Evolutionary conservation across 768 basidiomycete species (phyloP), one percentile per base, ranked within the genome.

Genomic region (Amanita muscaria): DNA sequence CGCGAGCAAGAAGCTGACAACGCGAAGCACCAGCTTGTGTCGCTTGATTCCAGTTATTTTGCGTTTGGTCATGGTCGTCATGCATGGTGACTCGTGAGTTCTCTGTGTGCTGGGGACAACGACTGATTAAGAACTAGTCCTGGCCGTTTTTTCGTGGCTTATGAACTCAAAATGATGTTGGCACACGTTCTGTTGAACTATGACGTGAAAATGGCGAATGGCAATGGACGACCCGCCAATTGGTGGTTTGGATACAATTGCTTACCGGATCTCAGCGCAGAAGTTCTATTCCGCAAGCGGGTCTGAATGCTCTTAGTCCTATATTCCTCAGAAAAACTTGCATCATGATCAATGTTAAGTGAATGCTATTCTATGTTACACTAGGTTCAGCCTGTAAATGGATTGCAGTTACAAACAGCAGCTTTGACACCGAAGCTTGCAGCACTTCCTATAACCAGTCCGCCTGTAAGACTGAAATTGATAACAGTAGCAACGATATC

Each of bases 401-500:
- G 85, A 56, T 87, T 84, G 55, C 85, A 88, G 27, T 65, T 56
- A 61, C 83, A 89, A 5, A 87, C 69, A 5, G 72, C 66, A 5
- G 70, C 76, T 51, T 80, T 69, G 8, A 93, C 87, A 2, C 69
- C 85, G 60, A 96, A 94, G 61, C 89, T 93, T 21, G 70, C 67
- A 37, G 88, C 57, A 56, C 89, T 89, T 2, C 92, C 92, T 1
- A 77, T 39, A 11, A 75, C 76, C 42, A 94, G 64, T 4, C 90
- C 90, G 4, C 76, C 80, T 1, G 87, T 81, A 3, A 90, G 59
- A 50, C 76, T 86, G 63, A 92, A 91, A 51, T 74, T 80, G 4
- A 79, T 77, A 10, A 94, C 70, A 0, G 85, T 87, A 4, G 89
- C 90, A 3, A 88, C 88, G 9, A 85, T 70, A 55, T 93, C 90